Conservation (phyloP, 345 rosid genomes). For the Zanthoxylum bungeanum region DNA sequence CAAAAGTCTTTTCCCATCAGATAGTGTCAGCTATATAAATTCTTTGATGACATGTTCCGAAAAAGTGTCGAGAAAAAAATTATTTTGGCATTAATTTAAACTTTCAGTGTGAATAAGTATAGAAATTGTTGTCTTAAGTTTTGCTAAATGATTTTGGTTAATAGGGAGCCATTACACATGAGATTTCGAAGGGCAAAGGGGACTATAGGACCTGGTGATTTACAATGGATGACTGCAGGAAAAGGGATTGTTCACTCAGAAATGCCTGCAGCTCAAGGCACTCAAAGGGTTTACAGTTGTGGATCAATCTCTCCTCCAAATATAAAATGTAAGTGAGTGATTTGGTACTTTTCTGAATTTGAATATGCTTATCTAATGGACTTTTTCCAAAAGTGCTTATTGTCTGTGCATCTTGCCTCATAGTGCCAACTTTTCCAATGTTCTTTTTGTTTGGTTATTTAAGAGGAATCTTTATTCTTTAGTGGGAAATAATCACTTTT, state of each 20-base stretch:
- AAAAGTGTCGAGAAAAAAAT: too few species aligned
- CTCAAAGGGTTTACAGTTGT: slow-evolving; percentile 74
- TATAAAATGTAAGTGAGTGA: slow-evolving; percentile 65
- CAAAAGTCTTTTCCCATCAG: too few species aligned
- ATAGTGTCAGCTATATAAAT: too few species aligned
- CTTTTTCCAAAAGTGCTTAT: too few species aligned
- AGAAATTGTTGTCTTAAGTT: not conserved
- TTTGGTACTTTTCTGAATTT: not conserved
- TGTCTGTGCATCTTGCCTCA: not conserved
- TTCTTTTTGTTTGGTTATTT: not conserved
- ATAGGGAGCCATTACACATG: slow-evolving; percentile 71
- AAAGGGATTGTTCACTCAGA: slow-evolving; percentile 93
- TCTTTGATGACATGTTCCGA: too few species aligned
- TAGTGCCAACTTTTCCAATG: not conserved
- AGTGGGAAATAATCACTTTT: too few species aligned
- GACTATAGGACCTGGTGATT: slow-evolving; percentile 68
- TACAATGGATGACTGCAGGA: slow-evolving; percentile 99
- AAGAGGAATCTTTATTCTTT: too few species aligned
- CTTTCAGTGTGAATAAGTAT: too few species aligned
- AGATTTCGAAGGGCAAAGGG: slow-evolving; percentile 95
- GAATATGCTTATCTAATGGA: slow-evolving; percentile 6
- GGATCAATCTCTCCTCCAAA: slow-evolving; percentile 87
- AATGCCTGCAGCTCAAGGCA: slow-evolving; percentile 81
- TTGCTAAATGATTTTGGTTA: not conserved
- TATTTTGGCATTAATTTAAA: not conserved